Conservation (phyloP, 257 asterid species). For the Coffea eugenioides region DNA sequence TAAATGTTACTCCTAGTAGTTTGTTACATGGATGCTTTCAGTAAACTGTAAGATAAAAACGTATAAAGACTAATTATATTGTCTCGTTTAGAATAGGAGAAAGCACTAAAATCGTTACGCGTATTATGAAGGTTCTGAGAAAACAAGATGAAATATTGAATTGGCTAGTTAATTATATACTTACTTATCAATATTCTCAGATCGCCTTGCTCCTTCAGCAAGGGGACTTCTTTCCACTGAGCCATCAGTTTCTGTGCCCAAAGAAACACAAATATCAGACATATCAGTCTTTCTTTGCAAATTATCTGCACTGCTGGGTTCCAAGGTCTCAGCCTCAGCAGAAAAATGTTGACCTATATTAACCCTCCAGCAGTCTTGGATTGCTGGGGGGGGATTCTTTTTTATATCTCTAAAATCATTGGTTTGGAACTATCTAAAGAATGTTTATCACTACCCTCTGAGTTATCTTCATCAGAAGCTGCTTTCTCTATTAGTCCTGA, state of each 20-base stretch:
- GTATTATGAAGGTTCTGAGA: neutral
- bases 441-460: slow-evolving; percentile 33
- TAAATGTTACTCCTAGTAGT: neutral
- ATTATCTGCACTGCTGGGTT: slow-evolving; percentile 24
- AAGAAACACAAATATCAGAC: slow-evolving; percentile 34
- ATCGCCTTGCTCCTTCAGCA: slow-evolving; percentile 28
- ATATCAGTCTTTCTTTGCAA: slow-evolving; percentile 21
- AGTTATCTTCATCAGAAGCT: slow-evolving; percentile 31
- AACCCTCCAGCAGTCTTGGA: slow-evolving; percentile 8
- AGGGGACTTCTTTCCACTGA: slow-evolving; percentile 21
- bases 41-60: neutral
- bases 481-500: slow-evolving; percentile 16
- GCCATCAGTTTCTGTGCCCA: slow-evolving; percentile 55
- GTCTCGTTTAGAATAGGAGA: neutral
- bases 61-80: neutral
- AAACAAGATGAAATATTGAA: neutral
- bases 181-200: slow-evolving; percentile 32
- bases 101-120: neutral
- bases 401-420: slow-evolving; percentile 23
- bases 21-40: neutral
- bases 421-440: slow-evolving; percentile 18
- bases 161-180: slow-evolving; percentile 1
- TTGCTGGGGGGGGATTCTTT: slow-evolving; percentile 17
- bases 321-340: slow-evolving; percentile 18
- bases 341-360: slow-evolving; percentile 11